phyloP scores from a whole-genome alignment of 106 monocot species.

The Acorus calamus region DNA sequence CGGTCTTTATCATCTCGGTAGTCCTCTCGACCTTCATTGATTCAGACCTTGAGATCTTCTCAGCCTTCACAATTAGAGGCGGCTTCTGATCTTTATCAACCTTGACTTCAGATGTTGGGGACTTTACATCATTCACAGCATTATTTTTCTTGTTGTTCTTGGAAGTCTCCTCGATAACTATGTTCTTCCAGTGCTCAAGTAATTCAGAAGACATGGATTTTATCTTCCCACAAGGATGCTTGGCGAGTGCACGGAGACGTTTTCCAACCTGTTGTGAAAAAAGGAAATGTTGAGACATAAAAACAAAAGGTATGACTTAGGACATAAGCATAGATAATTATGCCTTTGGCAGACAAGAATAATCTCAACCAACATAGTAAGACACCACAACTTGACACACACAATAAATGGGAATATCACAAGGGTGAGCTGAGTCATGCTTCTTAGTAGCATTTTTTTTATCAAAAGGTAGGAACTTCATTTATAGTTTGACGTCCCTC shows the following conservation, averaged over 20 bases:
- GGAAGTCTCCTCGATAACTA: slow-evolving; percentile 68
- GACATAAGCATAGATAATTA: too few species aligned
- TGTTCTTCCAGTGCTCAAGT: slow-evolving; percentile 61
- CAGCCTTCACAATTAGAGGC: background rate
- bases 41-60: slow-evolving; percentile 5
- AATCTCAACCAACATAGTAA: too few species aligned
- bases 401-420: too few species aligned
- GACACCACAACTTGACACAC: too few species aligned
- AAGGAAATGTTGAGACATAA: too few species aligned
- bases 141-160: slow-evolving; percentile 41
- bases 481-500: too few species aligned
- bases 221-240: slow-evolving; percentile 68
- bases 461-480: too few species aligned
- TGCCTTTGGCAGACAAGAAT: too few species aligned
- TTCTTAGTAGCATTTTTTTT: too few species aligned
- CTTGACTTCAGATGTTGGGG: slow-evolving; percentile 8
- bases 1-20: background rate
- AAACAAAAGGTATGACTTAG: too few species aligned
- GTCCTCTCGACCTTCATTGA: slow-evolving; percentile 13
- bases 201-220: slow-evolving; percentile 64
- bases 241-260: slow-evolving; percentile 55
- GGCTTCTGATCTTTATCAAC: too few species aligned
- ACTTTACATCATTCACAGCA: slow-evolving; percentile 3
- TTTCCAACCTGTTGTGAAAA: slow-evolving; percentile 61
- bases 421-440: too few species aligned